These are phyloP conservation scores for Volvox carteri DNA, from an alignment of 163 green algal species.

Conservation along the genomic window DNA sequence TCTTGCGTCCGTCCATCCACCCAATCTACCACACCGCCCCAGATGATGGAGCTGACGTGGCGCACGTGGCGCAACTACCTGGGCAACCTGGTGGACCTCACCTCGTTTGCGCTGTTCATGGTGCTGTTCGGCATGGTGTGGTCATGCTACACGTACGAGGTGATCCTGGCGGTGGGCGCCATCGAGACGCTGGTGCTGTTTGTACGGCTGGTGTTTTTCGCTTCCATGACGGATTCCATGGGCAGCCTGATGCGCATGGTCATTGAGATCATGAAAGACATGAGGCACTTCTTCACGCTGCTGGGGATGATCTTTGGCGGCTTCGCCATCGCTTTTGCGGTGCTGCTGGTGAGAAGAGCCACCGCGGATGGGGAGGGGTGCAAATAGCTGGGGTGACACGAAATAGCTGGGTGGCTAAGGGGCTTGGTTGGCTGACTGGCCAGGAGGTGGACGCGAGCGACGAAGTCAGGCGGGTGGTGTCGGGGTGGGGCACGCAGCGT, in stretches of 20 bases:
- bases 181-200: conserved; percentile 60
- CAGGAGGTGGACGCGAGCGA: too few relatives aligned
- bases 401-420: too few relatives aligned
- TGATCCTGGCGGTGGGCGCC: conserved; percentile 50
- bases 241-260: conserved; percentile 59
- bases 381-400: background rate
- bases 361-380: background rate
- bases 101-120: conserved; percentile 49
- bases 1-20: too few relatives aligned
- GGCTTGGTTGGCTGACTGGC: too few relatives aligned
- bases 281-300: conserved; percentile 60
- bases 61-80: conserved; percentile 56
- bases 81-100: conserved; percentile 55
- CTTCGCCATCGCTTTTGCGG: conserved; percentile 57
- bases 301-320: conserved; percentile 57
- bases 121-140: conserved; percentile 54
- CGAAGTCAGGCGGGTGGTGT: too few relatives aligned
- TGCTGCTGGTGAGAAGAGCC: conserved; percentile 41
- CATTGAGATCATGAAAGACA: conserved; percentile 64
- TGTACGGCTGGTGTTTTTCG: conserved; percentile 61
- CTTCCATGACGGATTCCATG: conserved; percentile 60
- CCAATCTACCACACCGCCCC: too few relatives aligned
- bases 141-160: conserved; percentile 21
- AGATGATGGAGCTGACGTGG: conserved; percentile 56
- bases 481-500: too few relatives aligned